Conservation (phyloP, 164 flowering plant species). For the Sextonia rubra region DNA sequence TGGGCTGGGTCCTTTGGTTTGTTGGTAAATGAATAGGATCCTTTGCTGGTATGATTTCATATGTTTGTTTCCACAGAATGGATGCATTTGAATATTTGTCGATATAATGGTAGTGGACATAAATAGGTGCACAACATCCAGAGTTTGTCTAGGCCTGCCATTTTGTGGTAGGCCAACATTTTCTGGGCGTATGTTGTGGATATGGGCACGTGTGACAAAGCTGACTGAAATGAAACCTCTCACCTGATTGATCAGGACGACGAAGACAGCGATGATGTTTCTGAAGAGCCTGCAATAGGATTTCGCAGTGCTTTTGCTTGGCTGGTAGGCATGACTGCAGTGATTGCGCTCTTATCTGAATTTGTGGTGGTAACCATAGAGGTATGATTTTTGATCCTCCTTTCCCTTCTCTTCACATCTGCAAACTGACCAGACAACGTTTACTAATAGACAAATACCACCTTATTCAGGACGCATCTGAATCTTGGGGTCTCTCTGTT, state of each 20-base stretch:
- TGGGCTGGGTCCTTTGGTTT: too few species aligned
- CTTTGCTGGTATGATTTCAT: too few species aligned
- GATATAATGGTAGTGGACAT: too few species aligned
- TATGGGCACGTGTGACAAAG: background rate
- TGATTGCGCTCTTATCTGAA: constrained; percentile 76
- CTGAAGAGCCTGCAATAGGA: constrained; percentile 47
- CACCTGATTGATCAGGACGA: constrained; percentile 8
- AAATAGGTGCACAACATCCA: too few species aligned
- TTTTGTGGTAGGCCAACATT: too few species aligned
- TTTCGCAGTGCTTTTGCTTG: constrained; percentile 65
- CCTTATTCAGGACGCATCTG: constrained; percentile 59
- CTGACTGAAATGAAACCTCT: background rate
- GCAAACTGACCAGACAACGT: background rate
- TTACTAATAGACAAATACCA: background rate
- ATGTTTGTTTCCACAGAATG: too few species aligned
- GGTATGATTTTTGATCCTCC: constrained; percentile 32
- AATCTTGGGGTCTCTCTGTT: constrained; percentile 81
- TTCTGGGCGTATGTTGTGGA: too few species aligned
- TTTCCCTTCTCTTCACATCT: background rate
- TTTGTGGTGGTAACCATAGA: constrained; percentile 83
- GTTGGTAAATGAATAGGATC: too few species aligned
- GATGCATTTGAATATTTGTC: too few species aligned
- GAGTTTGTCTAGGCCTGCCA: too few species aligned
- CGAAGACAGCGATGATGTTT: constrained; percentile 31
- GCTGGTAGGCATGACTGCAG: constrained; percentile 62